Conservation (phyloP, 2,329 filamentous ascomycete species). For the Monilinia fructicola region DNA sequence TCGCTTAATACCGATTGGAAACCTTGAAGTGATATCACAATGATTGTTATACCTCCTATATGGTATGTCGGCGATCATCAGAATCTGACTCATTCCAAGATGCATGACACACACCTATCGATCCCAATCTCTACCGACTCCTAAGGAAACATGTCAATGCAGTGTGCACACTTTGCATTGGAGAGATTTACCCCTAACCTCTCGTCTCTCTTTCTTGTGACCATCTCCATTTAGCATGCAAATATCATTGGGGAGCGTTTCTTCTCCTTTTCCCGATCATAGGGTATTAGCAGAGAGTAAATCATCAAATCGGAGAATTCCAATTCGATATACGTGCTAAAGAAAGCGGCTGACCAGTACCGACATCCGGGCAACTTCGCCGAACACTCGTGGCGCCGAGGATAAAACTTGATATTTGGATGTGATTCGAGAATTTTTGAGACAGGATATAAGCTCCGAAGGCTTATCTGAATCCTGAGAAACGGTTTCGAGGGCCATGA, state of each 20-base stretch:
- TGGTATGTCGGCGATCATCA: background rate
- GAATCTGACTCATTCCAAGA: background rate
- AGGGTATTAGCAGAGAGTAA: background rate
- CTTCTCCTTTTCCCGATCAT: background rate
- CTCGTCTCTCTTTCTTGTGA: too few species aligned
- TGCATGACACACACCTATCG: background rate
- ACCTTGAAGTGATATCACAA: background rate
- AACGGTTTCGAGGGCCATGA: background rate
- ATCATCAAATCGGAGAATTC: background rate
- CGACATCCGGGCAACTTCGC: background rate
- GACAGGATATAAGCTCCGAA: background rate
- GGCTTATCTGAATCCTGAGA: too few species aligned
- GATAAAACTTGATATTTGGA: background rate
- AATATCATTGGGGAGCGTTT: background rate
- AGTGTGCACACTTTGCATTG: background rate
- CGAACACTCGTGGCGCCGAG: too few species aligned
- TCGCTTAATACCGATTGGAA: background rate
- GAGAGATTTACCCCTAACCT: background rate
- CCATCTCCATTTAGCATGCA: background rate
- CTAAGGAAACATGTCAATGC: background rate
- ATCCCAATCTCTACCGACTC: background rate
- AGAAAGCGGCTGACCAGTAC: background rate
- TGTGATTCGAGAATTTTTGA: background rate
- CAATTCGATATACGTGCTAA: too few species aligned
- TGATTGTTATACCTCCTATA: too few species aligned